Base-by-base conservation (phyloP, 1,139 yeast species). In the Debaryomyces robertsiae region DNA sequence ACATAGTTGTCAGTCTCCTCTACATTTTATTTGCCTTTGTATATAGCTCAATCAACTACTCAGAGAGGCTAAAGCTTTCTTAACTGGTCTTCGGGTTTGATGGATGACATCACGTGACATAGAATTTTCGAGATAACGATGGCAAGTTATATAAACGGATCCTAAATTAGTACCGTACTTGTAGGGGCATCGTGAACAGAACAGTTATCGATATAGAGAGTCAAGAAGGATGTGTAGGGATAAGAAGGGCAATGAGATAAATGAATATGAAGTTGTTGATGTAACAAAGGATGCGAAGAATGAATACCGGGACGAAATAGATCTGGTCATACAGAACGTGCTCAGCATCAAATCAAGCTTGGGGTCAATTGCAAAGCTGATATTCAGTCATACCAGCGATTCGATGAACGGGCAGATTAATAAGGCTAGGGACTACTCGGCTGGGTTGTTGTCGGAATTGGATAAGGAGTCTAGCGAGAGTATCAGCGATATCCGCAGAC, bases 351-450 rank as follows among this genome's bases (percentile, higher is more conserved):
- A 53, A 38, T 45, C 48, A 6, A 57, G 46, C 30, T 43, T 55
- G 23, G 27, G 46, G 6, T 44, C 53, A 6, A 45, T 57, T 32
- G 53, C 59, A 13, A 42, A 43, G 32, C 46, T 54, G 5, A 36
- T 54, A 23, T 50, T 57, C 41, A 55, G 58, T 30, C 42, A 59
- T 15, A 59, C 69, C 14, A 46, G 49, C 28, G 61, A 62, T 32
- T 54, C 63, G 2, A 40, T 65, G 5, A 50, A 38, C 30, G 63
- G 61, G 17, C 32, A 61, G 32, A 60, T 60, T 32, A 60, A 53
- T 4, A 48, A 40, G 16, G 61, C 63, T 24, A 61, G 51, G 36
- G 56, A 52, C n/a, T 46, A 49, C 32, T 47, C 57, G 1, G 19
- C 37, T 9, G 46, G 47, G 14, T 56, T 59, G 60, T 41, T 55